Percentiles rank a stretch among this genome's conserved stretches.
Conservation (phyloP, 1,284 basidiomycete genomes). For the Puccinia sorghi region DNA sequence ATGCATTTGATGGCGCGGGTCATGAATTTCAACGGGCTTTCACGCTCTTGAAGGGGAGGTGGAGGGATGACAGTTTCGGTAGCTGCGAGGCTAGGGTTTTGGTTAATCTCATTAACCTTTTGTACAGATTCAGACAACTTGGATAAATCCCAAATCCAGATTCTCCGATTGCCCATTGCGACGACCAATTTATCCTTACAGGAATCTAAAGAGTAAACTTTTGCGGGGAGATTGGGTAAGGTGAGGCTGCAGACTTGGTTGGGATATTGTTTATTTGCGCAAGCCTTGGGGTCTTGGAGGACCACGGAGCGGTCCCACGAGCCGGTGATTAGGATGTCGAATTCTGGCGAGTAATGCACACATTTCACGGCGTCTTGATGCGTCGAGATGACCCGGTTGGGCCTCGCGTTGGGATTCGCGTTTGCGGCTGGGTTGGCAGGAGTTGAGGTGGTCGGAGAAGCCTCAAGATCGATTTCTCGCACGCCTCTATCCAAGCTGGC, state of each 20-base stretch:
- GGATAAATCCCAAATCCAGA: slow-evolving; percentile 77
- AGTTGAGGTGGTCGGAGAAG: not conserved
- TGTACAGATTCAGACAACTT: slow-evolving; percentile 30
- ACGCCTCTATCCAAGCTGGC: slow-evolving; percentile 46
- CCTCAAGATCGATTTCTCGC: slow-evolving; percentile 46
- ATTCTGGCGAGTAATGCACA: slow-evolving; percentile 33
- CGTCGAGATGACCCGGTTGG: slow-evolving; percentile 44
- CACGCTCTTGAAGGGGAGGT: slow-evolving; percentile 71
- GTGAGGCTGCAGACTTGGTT: slow-evolving; percentile 63
- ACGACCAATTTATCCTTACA: slow-evolving; percentile 76
- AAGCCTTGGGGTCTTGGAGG: slow-evolving; percentile 75
- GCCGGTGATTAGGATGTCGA: slow-evolving; percentile 68
- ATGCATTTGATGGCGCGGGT: slow-evolving; percentile 86
- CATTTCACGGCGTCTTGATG: slow-evolving; percentile 49
- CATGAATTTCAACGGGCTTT: slow-evolving; percentile 94
- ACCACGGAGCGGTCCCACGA: slow-evolving; percentile 87
- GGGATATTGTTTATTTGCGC: slow-evolving; percentile 52
- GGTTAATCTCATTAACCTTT: slow-evolving; percentile 35
- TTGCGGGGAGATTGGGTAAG: slow-evolving; percentile 73
- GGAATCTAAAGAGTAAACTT: slow-evolving; percentile 77
- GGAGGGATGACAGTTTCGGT: slow-evolving; percentile 30
- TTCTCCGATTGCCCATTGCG: slow-evolving; percentile 82
- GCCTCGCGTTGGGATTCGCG: not conserved
- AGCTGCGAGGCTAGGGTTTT: slow-evolving; percentile 23
- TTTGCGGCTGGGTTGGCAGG: not conserved